A percentile compares a stretch with the other conserved stretches of the same genome.
These are phyloP conservation scores for Lasiodiplodia hormozganensis DNA, from an alignment of 2,329 filamentous ascomycete genomes.

Conservation along the genomic window DNA sequence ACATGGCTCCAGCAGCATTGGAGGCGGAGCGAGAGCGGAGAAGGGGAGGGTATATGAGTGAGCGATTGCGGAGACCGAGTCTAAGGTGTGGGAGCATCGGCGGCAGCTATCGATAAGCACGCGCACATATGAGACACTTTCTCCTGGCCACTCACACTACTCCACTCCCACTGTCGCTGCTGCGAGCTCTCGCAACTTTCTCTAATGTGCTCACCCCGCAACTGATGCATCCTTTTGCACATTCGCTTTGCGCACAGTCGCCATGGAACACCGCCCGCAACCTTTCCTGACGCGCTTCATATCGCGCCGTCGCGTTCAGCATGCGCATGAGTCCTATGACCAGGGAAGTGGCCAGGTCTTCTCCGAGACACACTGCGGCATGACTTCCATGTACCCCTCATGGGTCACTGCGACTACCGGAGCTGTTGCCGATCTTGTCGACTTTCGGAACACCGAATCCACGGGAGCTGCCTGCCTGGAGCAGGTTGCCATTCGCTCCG, in stretches of 20 bases:
- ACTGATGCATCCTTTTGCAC: conserved; percentile 10
- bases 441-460: conserved; percentile 4
- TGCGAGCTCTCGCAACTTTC: neutral
- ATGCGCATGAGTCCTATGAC: neutral
- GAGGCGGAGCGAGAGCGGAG: neutral
- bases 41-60: neutral
- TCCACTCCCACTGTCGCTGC: neutral
- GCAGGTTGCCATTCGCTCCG: conserved; percentile 18
- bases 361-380: conserved; percentile 8
- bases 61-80: conserved; percentile 19
- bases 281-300: conserved; percentile 8
- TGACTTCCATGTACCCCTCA: conserved; percentile 16
- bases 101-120: conserved; percentile 7
- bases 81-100: conserved; percentile 19
- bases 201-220: conserved; percentile 1
- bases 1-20: conserved; percentile 26
- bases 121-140: conserved; percentile 5
- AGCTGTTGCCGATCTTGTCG: conserved; percentile 16
- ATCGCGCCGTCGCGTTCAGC: conserved; percentile 9
- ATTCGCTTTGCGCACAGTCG: neutral
- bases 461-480: conserved; percentile 7
- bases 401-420: conserved; percentile 22
- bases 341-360: conserved; percentile 16
- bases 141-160: neutral
- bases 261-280: conserved; percentile 2